A percentile compares a stretch with the other conserved stretches of the same genome.
These are phyloP conservation scores for Colletotrichum siamense DNA, from an alignment of 2,329 filamentous ascomycete genomes.

Conservation along the genomic window DNA sequence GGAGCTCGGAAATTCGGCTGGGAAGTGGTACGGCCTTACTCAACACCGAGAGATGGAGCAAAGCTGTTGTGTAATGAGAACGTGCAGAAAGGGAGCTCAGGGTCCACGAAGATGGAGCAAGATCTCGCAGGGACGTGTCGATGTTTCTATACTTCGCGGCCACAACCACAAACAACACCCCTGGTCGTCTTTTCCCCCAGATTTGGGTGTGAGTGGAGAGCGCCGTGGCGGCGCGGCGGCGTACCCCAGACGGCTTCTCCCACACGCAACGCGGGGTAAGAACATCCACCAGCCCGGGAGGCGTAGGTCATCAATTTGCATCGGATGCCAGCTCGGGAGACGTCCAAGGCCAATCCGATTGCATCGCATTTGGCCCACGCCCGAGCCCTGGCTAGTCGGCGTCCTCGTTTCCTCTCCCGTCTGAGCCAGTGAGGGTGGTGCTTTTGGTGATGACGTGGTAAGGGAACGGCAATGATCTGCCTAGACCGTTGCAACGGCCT, in stretches of 20 bases:
- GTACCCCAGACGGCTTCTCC: conserved; percentile 8
- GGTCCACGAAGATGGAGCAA: background rate
- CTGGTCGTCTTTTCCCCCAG: background rate
- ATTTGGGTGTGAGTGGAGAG: background rate
- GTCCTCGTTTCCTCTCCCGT: background rate
- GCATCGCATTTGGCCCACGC: background rate
- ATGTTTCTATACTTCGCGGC: background rate
- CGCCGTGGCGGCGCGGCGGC: background rate
- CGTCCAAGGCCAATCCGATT: background rate
- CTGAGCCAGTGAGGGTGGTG: background rate
- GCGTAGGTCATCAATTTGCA: background rate
- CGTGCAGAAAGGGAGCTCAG: background rate
- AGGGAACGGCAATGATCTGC: background rate
- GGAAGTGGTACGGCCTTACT: background rate
- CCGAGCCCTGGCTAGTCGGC: background rate
- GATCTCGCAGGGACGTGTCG: background rate
- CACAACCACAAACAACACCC: background rate
- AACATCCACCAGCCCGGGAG: conserved; percentile 1
- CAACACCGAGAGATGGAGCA: background rate
- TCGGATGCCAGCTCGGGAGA: conserved; percentile 7
- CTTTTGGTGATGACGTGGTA: background rate
- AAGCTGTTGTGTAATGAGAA: background rate
- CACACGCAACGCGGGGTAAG: conserved; percentile 12
- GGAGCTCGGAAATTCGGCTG: background rate
- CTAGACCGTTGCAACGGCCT: background rate